Evolutionary conservation across 2,329 filamentous ascomycete species (phyloP), one percentile per base, ranked within the genome.

Genomic region (Elsinoe batatas): DNA sequence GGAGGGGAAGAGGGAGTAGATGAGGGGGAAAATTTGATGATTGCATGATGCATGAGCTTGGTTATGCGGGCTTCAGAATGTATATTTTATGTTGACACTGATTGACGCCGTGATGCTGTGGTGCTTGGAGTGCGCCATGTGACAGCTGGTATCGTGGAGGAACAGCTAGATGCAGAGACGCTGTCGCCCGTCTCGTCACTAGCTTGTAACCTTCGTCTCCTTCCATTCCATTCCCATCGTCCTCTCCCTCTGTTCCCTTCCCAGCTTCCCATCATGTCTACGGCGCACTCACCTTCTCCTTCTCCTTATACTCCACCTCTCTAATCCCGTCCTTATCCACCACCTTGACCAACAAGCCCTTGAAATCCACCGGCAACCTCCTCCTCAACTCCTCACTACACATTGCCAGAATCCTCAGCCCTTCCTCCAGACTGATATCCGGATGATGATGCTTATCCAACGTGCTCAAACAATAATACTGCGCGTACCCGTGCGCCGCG

Each of bases 401-500:
- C 84, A 96, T 87, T 65, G 82, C 85, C 66, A 98, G 77, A 60
- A 98, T 83, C 78, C 95, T 93, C 74, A 95, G 81, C 57, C 93
- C 93, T 71, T 95, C 82, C 60, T 87, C 90, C 55, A 93, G 83
- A 59, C 80, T 81, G 72, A 98, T 97, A 68, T 96, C 86, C 47
- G 93, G 91, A 68, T 96, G 88, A 71, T 98, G 93, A 72, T 98
- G 93, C 78, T 98, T 98, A 76, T 98, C 93, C 53, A 98, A 83
- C 64, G 95, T 94, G 5, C 89, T 94, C 59, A 98, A 80, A 72
- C 93, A 98, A 79, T 98, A 98, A 79, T 97, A 97, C 86, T 98
- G 93, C 64, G 93, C 93, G 74, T 98, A 98, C 64, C 93, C 93
- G 66, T 98, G 94, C 59, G 93, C 93, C 49, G 93, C 94, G 69